phyloP scores from a whole-genome alignment of 495 filamentous ascomycete species.

The Xylaria curta region DNA sequence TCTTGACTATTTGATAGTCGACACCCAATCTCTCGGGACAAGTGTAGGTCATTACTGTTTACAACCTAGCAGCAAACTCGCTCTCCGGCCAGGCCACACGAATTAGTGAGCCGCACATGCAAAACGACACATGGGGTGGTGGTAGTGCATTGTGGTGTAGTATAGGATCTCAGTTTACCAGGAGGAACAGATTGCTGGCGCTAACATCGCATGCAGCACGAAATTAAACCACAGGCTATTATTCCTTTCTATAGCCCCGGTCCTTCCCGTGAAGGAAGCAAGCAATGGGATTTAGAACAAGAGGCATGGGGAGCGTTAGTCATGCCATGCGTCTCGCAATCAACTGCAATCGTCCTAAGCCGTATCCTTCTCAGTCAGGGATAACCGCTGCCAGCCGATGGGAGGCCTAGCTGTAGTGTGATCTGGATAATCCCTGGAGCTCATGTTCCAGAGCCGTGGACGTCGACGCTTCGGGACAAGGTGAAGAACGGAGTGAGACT shows the following conservation, averaged over 20 bases:
- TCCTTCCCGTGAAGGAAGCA: not conserved
- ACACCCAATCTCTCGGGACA: slow-evolving; percentile 16
- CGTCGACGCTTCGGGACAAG: slow-evolving; percentile 16
- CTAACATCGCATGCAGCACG: slow-evolving; percentile 13
- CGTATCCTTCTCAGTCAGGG: not conserved
- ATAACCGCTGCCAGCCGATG: slow-evolving; percentile 15
- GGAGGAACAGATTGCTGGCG: slow-evolving; percentile 14
- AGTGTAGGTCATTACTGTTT: not conserved
- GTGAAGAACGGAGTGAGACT: slow-evolving; percentile 1
- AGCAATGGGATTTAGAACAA: not conserved
- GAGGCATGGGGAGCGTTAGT: slow-evolving; percentile 1
- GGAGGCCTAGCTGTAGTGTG: not conserved
- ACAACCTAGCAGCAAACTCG: slow-evolving; percentile 1
- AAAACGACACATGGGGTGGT: slow-evolving; percentile 16
- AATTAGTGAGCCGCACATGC: not conserved
- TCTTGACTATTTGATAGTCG: not conserved
- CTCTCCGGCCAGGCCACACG: slow-evolving; percentile 13
- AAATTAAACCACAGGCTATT: slow-evolving; percentile 13
- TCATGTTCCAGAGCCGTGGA: slow-evolving; percentile 20
- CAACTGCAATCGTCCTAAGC: slow-evolving; percentile 1
- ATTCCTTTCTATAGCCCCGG: not conserved
- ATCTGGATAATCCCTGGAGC: not conserved
- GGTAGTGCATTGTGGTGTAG: slow-evolving; percentile 4
- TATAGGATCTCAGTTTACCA: slow-evolving; percentile 10
- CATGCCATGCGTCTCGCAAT: slow-evolving; percentile 5